Conservation (phyloP, 495 filamentous ascomycete genomes). For the Penicillium longicatenatum region DNA sequence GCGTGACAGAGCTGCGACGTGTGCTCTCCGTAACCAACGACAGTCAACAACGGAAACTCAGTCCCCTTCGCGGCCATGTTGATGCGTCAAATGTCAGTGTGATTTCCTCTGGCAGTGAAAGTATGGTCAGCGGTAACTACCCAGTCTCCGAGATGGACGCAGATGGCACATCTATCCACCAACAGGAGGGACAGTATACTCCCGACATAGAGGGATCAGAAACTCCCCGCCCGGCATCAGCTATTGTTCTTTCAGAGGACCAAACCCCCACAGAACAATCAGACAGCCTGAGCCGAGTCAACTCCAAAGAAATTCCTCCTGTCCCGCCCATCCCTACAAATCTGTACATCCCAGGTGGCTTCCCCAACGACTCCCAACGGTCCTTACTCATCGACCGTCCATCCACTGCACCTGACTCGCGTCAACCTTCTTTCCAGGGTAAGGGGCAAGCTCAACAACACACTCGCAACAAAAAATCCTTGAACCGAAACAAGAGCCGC, state of each 20-base stretch:
- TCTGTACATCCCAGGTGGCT: constrained; percentile 40
- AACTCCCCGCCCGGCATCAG: constrained; percentile 35
- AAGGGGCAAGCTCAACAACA: constrained; percentile 14
- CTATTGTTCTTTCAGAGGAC: constrained; percentile 17
- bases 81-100: constrained; percentile 40
- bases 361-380: constrained; percentile 41
- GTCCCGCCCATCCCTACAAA: constrained; percentile 46
- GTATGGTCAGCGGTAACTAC: constrained; percentile 46
- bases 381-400: constrained; percentile 38
- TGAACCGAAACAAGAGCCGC: constrained; percentile 41
- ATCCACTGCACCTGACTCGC: constrained; percentile 38
- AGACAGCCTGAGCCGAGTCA: constrained; percentile 8
- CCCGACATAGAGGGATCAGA: constrained; percentile 32
- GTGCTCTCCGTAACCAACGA: constrained; percentile 59
- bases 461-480: constrained; percentile 24
- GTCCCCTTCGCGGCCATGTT: constrained; percentile 41
- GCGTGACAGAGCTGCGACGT: constrained; percentile 84
- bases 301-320: constrained; percentile 40
- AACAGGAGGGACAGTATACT: constrained; percentile 26
- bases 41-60: constrained; percentile 35
- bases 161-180: constrained; percentile 32
- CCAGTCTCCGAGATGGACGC: constrained; percentile 40
- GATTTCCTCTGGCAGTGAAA: constrained; percentile 48
- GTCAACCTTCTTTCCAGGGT: constrained; percentile 19
- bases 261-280: constrained; percentile 8